Evolutionary conservation across 345 rosid species (phyloP).

Genomic region (Bretschneidera sinensis): DNA sequence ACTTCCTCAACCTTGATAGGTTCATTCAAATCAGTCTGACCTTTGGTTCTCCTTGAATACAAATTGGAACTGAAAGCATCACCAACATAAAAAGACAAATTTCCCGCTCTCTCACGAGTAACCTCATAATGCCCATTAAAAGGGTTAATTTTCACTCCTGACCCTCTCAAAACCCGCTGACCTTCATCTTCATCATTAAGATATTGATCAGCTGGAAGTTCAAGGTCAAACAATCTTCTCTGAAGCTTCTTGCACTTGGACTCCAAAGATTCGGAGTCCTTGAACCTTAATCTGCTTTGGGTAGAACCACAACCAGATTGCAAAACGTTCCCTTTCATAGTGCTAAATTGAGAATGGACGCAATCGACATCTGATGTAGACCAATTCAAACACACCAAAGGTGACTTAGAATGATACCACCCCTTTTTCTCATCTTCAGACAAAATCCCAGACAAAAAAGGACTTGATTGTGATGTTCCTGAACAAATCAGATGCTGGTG

Average conservation of each 20-base stretch:
- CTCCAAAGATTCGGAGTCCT: slow-evolving; percentile 30
- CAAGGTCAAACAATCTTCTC: slow-evolving; percentile 55
- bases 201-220: slow-evolving; percentile 52
- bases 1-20: slow-evolving; percentile 41
- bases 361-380: slow-evolving; percentile 35
- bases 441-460: slow-evolving; percentile 17
- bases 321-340: slow-evolving; percentile 30
- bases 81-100: slow-evolving; percentile 22
- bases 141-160: slow-evolving; percentile 13
- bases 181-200: slow-evolving; percentile 38
- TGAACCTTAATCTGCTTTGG: slow-evolving; percentile 27
- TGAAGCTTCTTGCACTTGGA: slow-evolving; percentile 30
- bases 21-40: slow-evolving; percentile 49
- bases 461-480: slow-evolving; percentile 28
- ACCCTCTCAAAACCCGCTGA: slow-evolving; percentile 22
- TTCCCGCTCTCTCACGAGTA: slow-evolving; percentile 12
- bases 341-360: slow-evolving; percentile 32
- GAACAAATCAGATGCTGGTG: slow-evolving; percentile 19
- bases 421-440: slow-evolving; percentile 23
- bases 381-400: slow-evolving; percentile 9
- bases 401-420: slow-evolving; percentile 10
- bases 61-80: slow-evolving; percentile 23
- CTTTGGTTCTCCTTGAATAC: slow-evolving; percentile 22
- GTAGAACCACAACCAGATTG: slow-evolving; percentile 29
- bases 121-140: slow-evolving; percentile 18